These are phyloP conservation scores for Citrus australasica DNA, from an alignment of 345 rosid genomes.

Conservation along the genomic window DNA sequence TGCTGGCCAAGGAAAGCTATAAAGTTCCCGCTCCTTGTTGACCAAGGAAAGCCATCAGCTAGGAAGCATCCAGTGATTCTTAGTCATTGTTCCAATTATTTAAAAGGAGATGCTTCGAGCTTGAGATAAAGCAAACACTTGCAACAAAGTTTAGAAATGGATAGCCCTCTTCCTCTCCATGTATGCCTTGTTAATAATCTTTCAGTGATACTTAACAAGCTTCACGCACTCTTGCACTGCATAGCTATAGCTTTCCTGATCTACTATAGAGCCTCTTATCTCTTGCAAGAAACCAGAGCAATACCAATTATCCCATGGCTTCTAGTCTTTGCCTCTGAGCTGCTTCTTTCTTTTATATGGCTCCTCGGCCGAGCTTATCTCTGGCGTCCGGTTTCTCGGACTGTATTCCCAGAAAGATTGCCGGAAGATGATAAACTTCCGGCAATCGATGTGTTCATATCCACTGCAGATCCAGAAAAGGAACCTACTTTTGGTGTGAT, in stretches of 20 bases:
- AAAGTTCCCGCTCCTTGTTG: not conserved
- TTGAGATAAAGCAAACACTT: not conserved
- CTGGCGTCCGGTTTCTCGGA: conserved; percentile 36
- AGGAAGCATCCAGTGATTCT: not conserved
- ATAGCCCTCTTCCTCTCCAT: conserved; percentile 22
- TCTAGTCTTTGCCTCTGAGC: conserved; percentile 27
- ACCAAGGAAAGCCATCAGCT: not conserved
- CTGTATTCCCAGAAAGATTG: conserved; percentile 33
- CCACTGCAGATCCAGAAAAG: conserved; percentile 39
- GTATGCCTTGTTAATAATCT: conserved; percentile 11
- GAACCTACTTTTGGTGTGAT: conserved; percentile 42
- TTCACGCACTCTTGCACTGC: conserved; percentile 25
- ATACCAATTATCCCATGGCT: conserved; percentile 11
- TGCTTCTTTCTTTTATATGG: conserved; percentile 35
- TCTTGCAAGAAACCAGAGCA: conserved; percentile 9
- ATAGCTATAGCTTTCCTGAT: conserved; percentile 28
- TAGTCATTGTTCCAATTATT: not conserved
- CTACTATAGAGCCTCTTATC: conserved; percentile 30
- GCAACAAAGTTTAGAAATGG: not conserved
- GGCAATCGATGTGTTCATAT: conserved; percentile 39
- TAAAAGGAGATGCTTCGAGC: not conserved
- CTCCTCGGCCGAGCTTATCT: conserved; percentile 25
- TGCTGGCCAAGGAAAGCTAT: too few species aligned
- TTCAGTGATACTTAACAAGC: conserved; percentile 21
- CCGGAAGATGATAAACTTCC: conserved; percentile 29